Conservation (phyloP, 257 asterid species). For the Mitragyna speciosa region DNA sequence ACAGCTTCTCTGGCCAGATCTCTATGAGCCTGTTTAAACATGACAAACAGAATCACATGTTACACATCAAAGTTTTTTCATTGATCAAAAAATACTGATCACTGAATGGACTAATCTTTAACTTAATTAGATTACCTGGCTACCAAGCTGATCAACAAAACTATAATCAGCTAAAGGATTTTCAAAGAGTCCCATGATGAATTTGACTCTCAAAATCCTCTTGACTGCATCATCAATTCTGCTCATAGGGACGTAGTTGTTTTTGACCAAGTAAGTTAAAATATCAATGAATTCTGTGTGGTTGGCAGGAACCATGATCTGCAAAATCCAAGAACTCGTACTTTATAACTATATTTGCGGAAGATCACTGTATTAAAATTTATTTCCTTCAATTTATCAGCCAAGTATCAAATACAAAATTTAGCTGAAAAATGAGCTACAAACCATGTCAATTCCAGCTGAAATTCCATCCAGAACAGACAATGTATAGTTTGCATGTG, state of each 20-base stretch:
- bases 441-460: neutral
- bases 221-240: conserved; percentile 64
- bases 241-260: conserved; percentile 46
- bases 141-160: conserved; percentile 41
- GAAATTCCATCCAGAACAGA: conserved; percentile 10
- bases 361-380: too few species aligned
- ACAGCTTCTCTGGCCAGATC: conserved; percentile 82
- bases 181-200: conserved; percentile 57
- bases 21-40: conserved; percentile 32
- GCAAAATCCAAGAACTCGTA: neutral
- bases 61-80: too few species aligned
- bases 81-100: too few species aligned
- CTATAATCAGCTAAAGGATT: conserved; percentile 54
- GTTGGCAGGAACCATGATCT: conserved; percentile 60
- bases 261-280: conserved; percentile 38
- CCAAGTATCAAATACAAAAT: too few species aligned
- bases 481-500: conserved; percentile 58
- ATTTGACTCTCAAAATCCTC: conserved; percentile 62
- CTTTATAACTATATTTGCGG: too few species aligned
- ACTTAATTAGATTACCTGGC: conserved; percentile 32
- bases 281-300: conserved; percentile 42
- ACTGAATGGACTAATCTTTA: neutral
- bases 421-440: neutral
- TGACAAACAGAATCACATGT: too few species aligned
- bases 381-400: too few species aligned